Percentiles rank a stretch among this genome's conserved stretches.
Conservation (phyloP, 176 grass and related monocot species). For the Oryza coarctata region DNA sequence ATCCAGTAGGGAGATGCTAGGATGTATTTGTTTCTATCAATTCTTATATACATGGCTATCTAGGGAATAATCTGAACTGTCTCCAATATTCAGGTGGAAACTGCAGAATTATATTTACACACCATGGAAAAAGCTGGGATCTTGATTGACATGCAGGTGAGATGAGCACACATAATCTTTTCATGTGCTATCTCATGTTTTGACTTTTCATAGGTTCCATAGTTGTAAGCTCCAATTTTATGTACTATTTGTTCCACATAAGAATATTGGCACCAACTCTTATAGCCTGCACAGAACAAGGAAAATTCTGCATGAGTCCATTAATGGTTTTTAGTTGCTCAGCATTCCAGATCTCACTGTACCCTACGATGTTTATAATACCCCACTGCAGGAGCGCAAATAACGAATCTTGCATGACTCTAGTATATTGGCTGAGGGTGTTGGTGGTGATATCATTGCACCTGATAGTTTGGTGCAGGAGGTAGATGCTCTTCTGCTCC, state of each 20-base stretch:
- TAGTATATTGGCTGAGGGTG: constrained; percentile 56
- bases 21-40: constrained; percentile 21
- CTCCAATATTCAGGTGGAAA: constrained; percentile 68
- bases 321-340: constrained; percentile 14
- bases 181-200: constrained; percentile 16
- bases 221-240: not conserved
- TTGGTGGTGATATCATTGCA: constrained; percentile 57
- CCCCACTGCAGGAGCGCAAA: constrained; percentile 67
- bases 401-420: constrained; percentile 58
- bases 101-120: constrained; percentile 79
- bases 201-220: not conserved
- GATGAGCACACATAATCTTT: constrained; percentile 15
- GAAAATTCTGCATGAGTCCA: not conserved
- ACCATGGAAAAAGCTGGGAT: constrained; percentile 67
- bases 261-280: not conserved
- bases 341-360: not conserved
- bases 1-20: constrained; percentile 7
- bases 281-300: constrained; percentile 10
- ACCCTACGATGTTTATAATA: constrained; percentile 16
- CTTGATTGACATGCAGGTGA: constrained; percentile 82
- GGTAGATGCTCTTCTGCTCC: constrained; percentile 45
- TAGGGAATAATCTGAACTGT: constrained; percentile 16
- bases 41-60: not conserved
- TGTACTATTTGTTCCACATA: not conserved
- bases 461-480: constrained; percentile 76